phyloP scores from a whole-genome alignment of 2,329 filamentous ascomycete genomes.

The Hypoxylon sp. region DNA sequence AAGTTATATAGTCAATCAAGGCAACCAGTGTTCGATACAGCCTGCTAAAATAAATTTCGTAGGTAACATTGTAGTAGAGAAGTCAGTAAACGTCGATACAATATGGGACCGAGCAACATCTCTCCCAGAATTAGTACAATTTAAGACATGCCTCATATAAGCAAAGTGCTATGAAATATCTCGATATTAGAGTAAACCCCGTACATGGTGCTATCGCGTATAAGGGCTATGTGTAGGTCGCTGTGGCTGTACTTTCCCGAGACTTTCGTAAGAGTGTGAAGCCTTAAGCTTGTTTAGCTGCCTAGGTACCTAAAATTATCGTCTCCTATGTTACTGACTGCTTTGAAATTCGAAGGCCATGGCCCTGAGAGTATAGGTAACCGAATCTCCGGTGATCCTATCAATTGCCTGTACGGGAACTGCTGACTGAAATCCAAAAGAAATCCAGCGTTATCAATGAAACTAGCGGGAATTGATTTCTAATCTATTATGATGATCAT shows the following conservation, averaged over 20 bases:
- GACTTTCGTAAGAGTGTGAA: too few relatives aligned
- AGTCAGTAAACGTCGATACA: background rate
- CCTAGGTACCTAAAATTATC: background rate
- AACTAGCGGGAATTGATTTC: background rate
- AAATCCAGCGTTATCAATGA: background rate
- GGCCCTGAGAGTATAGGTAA: background rate
- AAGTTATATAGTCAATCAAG: background rate
- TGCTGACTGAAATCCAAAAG: background rate
- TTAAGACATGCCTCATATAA: background rate
- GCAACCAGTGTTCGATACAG: background rate
- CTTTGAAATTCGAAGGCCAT: background rate
- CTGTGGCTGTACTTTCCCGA: too few relatives aligned
- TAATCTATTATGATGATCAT: constrained; percentile 10
- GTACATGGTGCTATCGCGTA: too few relatives aligned
- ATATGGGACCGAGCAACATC: background rate
- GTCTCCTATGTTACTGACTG: background rate
- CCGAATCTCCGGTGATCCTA: background rate
- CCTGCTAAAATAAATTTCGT: background rate
- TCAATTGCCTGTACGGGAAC: too few relatives aligned
- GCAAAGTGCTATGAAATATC: background rate
- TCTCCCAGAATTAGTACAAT: background rate
- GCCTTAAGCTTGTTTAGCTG: too few relatives aligned
- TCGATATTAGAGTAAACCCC: too few relatives aligned
- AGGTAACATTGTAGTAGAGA: background rate
- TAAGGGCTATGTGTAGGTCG: background rate